phyloP scores from a whole-genome alignment of 202 grass and related monocot species.

The Saccharum hybrid region DNA sequence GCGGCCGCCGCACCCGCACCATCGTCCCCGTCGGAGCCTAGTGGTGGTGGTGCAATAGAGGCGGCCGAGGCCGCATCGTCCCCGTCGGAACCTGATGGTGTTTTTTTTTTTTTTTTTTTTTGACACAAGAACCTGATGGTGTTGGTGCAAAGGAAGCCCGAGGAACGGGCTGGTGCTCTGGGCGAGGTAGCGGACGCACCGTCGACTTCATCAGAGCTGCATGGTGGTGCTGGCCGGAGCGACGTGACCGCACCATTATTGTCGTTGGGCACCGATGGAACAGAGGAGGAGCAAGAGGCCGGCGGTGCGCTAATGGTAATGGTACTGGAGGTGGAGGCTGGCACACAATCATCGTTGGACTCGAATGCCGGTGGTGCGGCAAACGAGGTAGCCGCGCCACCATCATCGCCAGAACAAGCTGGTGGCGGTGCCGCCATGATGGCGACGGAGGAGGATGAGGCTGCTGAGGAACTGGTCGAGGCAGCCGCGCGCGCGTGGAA shows the following conservation, averaged over 20 bases:
- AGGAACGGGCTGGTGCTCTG: background rate
- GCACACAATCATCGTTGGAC: background rate
- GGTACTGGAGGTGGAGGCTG: background rate
- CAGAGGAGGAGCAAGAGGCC: background rate
- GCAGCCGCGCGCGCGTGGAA: background rate
- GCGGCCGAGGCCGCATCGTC: background rate
- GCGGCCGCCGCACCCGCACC: background rate
- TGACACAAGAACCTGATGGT: background rate
- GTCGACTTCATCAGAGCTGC: background rate
- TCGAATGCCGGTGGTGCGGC: too few relatives aligned
- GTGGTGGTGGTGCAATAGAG: background rate
- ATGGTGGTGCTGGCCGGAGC: background rate
- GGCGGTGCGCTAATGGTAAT: background rate
- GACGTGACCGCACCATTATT: background rate
- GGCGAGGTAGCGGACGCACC: background rate
- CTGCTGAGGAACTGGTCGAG: too few relatives aligned
- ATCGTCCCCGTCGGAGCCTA: background rate
- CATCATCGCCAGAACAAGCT: background rate
- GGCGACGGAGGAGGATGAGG: background rate
- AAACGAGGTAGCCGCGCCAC: background rate
- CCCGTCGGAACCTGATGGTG: background rate
- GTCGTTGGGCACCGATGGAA: background rate
- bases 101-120: too few relatives aligned
- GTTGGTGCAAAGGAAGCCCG: background rate
- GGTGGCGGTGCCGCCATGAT: background rate